Base-by-base conservation (phyloP, 225 moss, liverwort and hornwort species). In the Neckera pumila region DNA sequence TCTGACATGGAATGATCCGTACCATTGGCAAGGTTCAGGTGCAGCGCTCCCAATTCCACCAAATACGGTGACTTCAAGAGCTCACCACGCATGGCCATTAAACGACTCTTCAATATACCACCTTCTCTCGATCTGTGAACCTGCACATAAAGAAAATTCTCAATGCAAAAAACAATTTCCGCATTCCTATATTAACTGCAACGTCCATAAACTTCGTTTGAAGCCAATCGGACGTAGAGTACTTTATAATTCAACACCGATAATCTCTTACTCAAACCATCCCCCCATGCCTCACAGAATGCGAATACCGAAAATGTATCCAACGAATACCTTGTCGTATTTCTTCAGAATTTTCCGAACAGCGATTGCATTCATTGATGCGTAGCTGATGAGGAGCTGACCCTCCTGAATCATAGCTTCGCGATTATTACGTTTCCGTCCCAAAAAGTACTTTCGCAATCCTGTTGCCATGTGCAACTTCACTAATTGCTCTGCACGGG, bases 301-400 rank as follows among this genome's bases (percentile, higher is more conserved):
- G 60, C 26, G 59, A 57, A 77, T 54, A 76, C 65, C 62, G 21
- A 92, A 45, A 72, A 70, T 23, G 69, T 47, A 72, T n/a, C 18
- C 36, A 47, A 38, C 45, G 12, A 25, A 45, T 88, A 98, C 98
- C 97, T 98, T 98, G 65, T 98, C 98, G 80, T 98, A 98, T 80
- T 97, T 98, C 71, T 97, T 98, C 85, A 98, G 58, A 77, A 98
- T 96, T 92, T 98, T 98, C 49, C 97, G 96, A 57, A 97, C 92
- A 51, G 98, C 98, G 40, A 97, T 90, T 17, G 98, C 96, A 83
- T 95, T 98, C 96, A 98, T 98, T 75, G 96, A 98, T 36, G 97
- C 97, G 79, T 98, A 98, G 87, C 92, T 96, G 86, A 98, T 86
- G 28, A 98, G 92, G 78, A 90, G 88, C 91, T 95, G 93, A n/a